Evolutionary conservation across 1,284 basidiomycete species (phyloP).

Genomic region (Stereum hirsutum): DNA sequence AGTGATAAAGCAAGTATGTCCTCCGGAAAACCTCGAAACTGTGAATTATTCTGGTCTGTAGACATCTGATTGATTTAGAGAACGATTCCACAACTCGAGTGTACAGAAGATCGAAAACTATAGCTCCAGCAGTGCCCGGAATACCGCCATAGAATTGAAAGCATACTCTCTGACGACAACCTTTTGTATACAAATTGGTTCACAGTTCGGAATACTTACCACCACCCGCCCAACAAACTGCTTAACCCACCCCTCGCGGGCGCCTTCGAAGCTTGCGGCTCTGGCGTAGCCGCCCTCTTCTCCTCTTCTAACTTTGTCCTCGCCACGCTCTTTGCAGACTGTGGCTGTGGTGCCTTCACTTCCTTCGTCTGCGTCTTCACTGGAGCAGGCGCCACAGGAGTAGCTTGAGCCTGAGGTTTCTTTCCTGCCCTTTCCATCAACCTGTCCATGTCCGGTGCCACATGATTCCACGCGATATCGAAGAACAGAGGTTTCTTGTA

Average conservation of each 20-base stretch:
- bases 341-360: constrained; percentile 12
- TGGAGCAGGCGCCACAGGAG: constrained; percentile 11
- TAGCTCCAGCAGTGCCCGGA: too few relatives aligned
- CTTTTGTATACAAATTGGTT: too few relatives aligned
- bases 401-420: constrained; percentile 13
- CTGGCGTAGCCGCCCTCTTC: constrained; percentile 30
- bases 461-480: constrained; percentile 91
- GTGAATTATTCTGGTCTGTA: too few relatives aligned
- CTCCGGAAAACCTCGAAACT: too few relatives aligned
- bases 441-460: constrained; percentile 75
- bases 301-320: constrained; percentile 28
- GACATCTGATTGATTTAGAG: too few relatives aligned
- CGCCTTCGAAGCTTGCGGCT: constrained; percentile 21
- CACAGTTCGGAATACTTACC: constrained; percentile 25
- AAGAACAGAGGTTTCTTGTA: constrained; percentile 85
- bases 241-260: constrained; percentile 29
- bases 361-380: too few relatives aligned
- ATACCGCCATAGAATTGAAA: too few relatives aligned
- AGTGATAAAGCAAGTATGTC: too few relatives aligned
- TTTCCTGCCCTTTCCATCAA: constrained; percentile 67
- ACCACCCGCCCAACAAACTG: constrained; percentile 44
- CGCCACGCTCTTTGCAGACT: constrained; percentile 18
- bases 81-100: too few relatives aligned
- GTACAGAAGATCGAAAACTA: too few relatives aligned
- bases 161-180: too few relatives aligned